Evolutionary conservation across 805 yeast genomes (phyloP).

Genomic region (Pichia pseudocactophila): DNA sequence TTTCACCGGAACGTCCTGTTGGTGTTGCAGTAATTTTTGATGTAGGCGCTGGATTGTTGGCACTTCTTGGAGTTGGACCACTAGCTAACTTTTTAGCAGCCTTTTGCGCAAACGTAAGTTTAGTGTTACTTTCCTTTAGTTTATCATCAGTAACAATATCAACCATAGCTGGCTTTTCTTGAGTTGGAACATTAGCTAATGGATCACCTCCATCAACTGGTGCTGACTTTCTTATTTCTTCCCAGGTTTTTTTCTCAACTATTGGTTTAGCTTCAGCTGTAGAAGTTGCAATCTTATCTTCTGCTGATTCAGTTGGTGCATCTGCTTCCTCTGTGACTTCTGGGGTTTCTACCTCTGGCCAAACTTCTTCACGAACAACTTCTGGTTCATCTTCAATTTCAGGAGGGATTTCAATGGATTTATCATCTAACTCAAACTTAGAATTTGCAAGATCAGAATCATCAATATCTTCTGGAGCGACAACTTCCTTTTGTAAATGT

Average conservation of each 20-base stretch:
- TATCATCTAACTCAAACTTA: conserved; percentile 22
- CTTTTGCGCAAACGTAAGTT: not conserved
- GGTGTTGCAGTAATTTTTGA: not conserved
- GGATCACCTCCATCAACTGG: conserved; percentile 29
- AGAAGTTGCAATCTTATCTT: conserved; percentile 25
- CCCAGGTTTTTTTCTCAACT: conserved; percentile 23
- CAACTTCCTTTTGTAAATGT: conserved; percentile 34
- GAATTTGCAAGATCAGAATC: conserved; percentile 24
- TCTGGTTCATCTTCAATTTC: conserved; percentile 22
- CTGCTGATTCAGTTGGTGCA: conserved; percentile 19
- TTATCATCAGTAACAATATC: conserved; percentile 20
- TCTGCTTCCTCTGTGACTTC: conserved; percentile 18
- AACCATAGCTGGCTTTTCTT: conserved; percentile 31
- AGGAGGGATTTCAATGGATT: conserved; percentile 20
- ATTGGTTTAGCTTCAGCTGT: conserved; percentile 11
- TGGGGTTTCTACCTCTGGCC: conserved; percentile 14
- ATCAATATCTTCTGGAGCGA: conserved; percentile 18
- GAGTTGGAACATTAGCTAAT: conserved; percentile 29
- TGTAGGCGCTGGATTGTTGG: not conserved
- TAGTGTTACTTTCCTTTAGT: conserved; percentile 10
- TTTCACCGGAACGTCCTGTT: not conserved
- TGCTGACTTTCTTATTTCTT: conserved; percentile 19
- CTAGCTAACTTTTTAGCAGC: not conserved
- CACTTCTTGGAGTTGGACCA: conserved; percentile 1
- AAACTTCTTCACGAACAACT: conserved; percentile 15